Evolutionary conservation across 129 eudicot genomes (phyloP).

Genomic region (Saussurea involucrata): DNA sequence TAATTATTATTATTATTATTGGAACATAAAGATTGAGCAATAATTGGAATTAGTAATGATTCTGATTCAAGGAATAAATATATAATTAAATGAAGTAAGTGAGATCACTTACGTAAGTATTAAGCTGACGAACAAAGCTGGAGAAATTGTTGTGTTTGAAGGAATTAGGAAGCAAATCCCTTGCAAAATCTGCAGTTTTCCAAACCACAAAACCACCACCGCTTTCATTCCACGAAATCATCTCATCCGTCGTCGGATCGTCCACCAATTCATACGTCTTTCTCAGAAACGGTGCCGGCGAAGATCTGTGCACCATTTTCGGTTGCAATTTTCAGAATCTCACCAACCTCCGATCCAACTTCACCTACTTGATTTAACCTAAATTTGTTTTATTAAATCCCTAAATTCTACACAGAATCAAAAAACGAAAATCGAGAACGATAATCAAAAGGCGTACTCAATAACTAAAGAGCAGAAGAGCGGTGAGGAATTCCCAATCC

Average conservation of each 20-base stretch:
- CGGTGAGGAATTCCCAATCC: conserved; percentile 97
- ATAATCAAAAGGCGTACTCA: neutral
- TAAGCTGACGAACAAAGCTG: conserved; percentile 91
- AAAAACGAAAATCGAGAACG: neutral
- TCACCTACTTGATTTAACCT: conserved; percentile 1
- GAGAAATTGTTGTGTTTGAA: conserved; percentile 94
- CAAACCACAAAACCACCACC: conserved; percentile 74
- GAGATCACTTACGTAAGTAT: conserved; percentile 68
- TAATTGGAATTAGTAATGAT: neutral
- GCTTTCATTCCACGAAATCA: conserved; percentile 70
- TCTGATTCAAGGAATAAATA: neutral
- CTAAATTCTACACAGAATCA: neutral
- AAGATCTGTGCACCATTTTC: conserved; percentile 59
- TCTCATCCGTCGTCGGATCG: conserved; percentile 63
- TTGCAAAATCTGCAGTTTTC: conserved; percentile 86
- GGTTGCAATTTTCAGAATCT: neutral
- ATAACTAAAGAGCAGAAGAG: conserved; percentile 81
- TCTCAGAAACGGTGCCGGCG: conserved; percentile 76
- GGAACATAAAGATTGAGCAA: neutral
- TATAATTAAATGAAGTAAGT: neutral
- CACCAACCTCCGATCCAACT: neutral
- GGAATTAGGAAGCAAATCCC: conserved; percentile 75
- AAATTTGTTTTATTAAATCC: neutral
- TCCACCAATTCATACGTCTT: conserved; percentile 86
- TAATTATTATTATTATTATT: too few relatives aligned